Evolutionary conservation across 176 grass and related monocot species (phyloP).

Genomic region (Lolium perenne): DNA sequence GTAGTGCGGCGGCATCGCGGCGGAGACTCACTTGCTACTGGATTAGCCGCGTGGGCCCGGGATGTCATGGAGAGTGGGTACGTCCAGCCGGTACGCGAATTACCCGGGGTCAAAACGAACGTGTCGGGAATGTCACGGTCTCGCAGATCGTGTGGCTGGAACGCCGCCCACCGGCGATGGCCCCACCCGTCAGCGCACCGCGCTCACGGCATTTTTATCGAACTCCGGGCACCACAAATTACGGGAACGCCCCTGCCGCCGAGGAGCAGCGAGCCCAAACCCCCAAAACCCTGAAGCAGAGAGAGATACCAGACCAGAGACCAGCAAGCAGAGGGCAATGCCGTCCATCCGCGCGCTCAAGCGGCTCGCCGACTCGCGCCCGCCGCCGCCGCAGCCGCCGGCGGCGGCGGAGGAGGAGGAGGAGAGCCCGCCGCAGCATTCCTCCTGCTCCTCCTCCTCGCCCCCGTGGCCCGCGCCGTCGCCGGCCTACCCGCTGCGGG

Average conservation of each 20-base stretch:
- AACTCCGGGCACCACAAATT: neutral
- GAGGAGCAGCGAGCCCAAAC: constrained; percentile 25
- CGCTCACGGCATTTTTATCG: neutral
- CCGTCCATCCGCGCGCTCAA: constrained; percentile 57
- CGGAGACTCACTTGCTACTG: neutral
- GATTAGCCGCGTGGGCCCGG: neutral
- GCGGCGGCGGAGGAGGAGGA: neutral
- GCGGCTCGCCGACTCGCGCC: constrained; percentile 31
- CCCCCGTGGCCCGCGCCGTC: constrained; percentile 33
- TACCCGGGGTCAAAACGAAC: neutral
- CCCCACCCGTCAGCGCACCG: constrained; percentile 20
- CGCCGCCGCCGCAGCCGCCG: neutral
- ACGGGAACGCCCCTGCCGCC: constrained; percentile 45
- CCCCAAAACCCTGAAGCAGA: constrained; percentile 35
- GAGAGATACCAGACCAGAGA: neutral
- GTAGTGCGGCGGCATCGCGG: no score
- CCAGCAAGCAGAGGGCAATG: constrained; percentile 35
- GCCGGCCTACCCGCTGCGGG: constrained; percentile 64
- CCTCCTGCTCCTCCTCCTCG: constrained; percentile 11
- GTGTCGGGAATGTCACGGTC: neutral
- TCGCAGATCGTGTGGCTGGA: neutral
- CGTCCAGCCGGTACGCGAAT: accelerated
- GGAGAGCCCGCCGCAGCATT: constrained; percentile 9
- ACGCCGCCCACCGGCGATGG: constrained; percentile 5
- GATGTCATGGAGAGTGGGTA: neutral